Percentiles rank a stretch among this genome's conserved stretches.
Conservation (phyloP, 164 flowering plant genomes). For the Umbellularia californica region DNA sequence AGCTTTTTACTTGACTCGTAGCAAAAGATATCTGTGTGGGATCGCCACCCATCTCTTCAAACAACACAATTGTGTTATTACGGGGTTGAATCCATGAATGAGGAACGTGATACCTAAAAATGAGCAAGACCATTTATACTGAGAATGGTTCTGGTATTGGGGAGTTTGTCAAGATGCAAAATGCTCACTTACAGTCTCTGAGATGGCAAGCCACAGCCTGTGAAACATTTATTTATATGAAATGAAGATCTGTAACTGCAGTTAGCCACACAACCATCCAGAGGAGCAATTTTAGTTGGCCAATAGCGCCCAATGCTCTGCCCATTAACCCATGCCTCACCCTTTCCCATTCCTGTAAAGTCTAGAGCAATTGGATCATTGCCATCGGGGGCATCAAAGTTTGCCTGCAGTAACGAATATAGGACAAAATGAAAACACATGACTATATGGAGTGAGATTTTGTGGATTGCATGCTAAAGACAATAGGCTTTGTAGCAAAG, state of each 20-base stretch:
- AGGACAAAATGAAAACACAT: background rate
- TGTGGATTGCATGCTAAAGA: no score
- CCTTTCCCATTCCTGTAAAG: constrained; percentile 86
- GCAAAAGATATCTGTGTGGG: constrained; percentile 64
- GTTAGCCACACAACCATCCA: constrained; percentile 50
- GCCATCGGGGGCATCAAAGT: constrained; percentile 79
- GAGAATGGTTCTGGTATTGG: background rate
- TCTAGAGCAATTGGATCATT: constrained; percentile 67
- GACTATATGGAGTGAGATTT: no score
- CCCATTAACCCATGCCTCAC: constrained; percentile 98
- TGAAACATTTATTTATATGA: constrained; percentile 62
- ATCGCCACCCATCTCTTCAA: constrained; percentile 90
- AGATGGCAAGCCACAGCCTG: constrained; percentile 81
- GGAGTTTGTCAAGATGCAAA: background rate
- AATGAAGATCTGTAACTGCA: constrained; percentile 75
- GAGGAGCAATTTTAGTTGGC: constrained; percentile 58
- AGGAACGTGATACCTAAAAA: constrained; percentile 78
- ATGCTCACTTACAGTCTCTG: constrained; percentile 58
- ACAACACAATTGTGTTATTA: constrained; percentile 69
- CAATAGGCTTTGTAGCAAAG: no score
- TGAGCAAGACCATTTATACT: constrained; percentile 9
- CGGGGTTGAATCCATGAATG: constrained; percentile 70
- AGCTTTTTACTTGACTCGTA: constrained; percentile 36
- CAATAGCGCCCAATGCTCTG: constrained; percentile 97
- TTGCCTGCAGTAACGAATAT: constrained; percentile 42